These are phyloP conservation scores for Delitschia confertaspora DNA, from an alignment of 495 filamentous ascomycete species.

Conservation along the genomic window DNA sequence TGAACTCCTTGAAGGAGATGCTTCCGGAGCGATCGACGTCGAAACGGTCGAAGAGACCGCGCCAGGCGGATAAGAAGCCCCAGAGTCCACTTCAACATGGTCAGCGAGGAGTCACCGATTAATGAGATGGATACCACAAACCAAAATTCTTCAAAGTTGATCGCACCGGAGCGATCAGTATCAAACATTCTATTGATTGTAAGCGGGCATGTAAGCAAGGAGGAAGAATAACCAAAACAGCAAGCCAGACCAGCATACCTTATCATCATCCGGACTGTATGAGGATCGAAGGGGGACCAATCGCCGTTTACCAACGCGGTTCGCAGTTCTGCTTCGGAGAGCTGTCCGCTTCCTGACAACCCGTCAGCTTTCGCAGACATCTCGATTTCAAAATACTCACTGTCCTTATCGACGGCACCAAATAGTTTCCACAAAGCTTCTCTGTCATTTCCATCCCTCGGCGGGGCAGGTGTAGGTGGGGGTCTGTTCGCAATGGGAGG, in stretches of 20 bases:
- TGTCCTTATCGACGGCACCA: slow-evolving; percentile 79
- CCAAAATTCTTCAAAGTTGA: slow-evolving; percentile 93
- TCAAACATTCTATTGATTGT: slow-evolving; percentile 69
- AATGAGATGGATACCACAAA: slow-evolving; percentile 23
- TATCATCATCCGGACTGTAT: slow-evolving; percentile 98
- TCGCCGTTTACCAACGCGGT: slow-evolving; percentile 94
- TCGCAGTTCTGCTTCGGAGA: slow-evolving; percentile 81
- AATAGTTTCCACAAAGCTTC: slow-evolving; percentile 75
- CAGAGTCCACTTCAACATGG: slow-evolving; percentile 51
- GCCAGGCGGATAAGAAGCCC: slow-evolving; percentile 91
- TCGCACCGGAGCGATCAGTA: slow-evolving; percentile 73
- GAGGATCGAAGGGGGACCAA: slow-evolving; percentile 87
- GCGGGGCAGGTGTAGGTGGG: slow-evolving; percentile 56
- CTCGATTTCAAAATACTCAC: slow-evolving; percentile 36
- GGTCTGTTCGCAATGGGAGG: slow-evolving; percentile 51
- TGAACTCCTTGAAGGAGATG: slow-evolving; percentile 79
- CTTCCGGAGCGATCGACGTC: slow-evolving; percentile 80
- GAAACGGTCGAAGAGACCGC: slow-evolving; percentile 89
- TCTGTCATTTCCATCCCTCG: slow-evolving; percentile 52
- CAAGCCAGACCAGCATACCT: slow-evolving; percentile 31
- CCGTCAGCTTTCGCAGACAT: slow-evolving; percentile 16
- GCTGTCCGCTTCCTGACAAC: slow-evolving; percentile 56
- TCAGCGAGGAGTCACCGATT: background rate
- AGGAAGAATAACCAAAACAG: background rate
- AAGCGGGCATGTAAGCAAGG: background rate